These are phyloP conservation scores for Gaultheria prostrata DNA, from an alignment of 148 eudicot species.

Conservation along the genomic window DNA sequence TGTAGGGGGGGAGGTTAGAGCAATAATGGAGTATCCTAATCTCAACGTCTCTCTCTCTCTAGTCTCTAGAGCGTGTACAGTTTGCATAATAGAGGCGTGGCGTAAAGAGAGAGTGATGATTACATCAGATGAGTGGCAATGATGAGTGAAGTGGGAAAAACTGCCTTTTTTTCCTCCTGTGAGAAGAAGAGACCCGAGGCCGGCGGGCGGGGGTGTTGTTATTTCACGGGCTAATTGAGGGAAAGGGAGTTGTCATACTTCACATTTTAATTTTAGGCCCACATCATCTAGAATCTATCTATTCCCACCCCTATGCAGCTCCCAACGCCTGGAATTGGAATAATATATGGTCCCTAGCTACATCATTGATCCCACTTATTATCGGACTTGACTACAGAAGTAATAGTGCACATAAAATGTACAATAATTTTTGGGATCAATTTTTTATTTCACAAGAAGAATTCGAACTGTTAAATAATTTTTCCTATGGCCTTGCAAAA, in stretches of 20 bases:
- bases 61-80: background rate
- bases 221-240: background rate
- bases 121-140: background rate
- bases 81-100: conserved; percentile 5
- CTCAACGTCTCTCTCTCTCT: background rate
- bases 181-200: background rate
- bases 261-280: background rate
- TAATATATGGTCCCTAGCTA: background rate
- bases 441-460: too few species aligned
- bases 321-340: background rate
- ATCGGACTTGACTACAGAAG: too few species aligned
- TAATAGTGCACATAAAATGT: too few species aligned
- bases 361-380: background rate
- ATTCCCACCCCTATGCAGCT: background rate
- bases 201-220: background rate
- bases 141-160: background rate
- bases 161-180: background rate
- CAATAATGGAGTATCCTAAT: too few species aligned
- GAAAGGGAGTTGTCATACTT: background rate
- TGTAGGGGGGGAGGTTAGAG: too few species aligned
- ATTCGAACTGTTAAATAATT: too few species aligned
- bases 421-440: too few species aligned
- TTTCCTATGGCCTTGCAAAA: too few species aligned
- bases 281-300: background rate
- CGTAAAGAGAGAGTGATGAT: background rate